These are phyloP conservation scores for Tinospora cordifolia DNA, from an alignment of 164 flowering plant genomes.

Conservation along the genomic window DNA sequence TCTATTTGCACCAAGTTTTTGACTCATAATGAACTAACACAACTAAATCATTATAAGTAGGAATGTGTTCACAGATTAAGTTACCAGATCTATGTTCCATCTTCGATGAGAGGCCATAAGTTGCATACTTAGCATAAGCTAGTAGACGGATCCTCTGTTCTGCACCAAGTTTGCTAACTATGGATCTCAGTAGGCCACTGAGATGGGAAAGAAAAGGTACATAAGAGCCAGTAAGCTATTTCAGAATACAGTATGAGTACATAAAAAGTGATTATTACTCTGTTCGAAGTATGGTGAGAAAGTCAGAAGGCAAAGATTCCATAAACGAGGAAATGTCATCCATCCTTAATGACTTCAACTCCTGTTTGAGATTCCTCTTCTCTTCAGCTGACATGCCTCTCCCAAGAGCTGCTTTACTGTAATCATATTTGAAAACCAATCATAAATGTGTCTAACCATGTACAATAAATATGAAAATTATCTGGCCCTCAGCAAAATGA, in stretches of 20 bases:
- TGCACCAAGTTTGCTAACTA: conserved; percentile 62
- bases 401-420: conserved; percentile 67
- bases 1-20: too few relatives aligned
- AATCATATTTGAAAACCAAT: not conserved
- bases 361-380: conserved; percentile 49
- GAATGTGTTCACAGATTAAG: not conserved
- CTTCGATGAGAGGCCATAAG: conserved; percentile 47
- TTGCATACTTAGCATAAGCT: conserved; percentile 66
- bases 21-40: not conserved
- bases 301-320: conserved; percentile 86
- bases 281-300: conserved; percentile 56
- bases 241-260: not conserved
- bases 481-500: too few relatives aligned
- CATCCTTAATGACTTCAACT: conserved; percentile 52
- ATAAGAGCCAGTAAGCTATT: not conserved
- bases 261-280: conserved; percentile 42
- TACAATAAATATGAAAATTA: too few relatives aligned
- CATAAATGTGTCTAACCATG: too few relatives aligned
- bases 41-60: not conserved
- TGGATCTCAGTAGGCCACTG: conserved; percentile 78
- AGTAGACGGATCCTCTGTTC: conserved; percentile 50
- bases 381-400: conserved; percentile 71
- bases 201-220: conserved; percentile 7
- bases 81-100: conserved; percentile 39
- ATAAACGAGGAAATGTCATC: conserved; percentile 82